Evolutionary conservation across 345 rosid genomes (phyloP), one percentile per base, ranked within the genome.

Genomic region (Moringa oleifera): DNA sequence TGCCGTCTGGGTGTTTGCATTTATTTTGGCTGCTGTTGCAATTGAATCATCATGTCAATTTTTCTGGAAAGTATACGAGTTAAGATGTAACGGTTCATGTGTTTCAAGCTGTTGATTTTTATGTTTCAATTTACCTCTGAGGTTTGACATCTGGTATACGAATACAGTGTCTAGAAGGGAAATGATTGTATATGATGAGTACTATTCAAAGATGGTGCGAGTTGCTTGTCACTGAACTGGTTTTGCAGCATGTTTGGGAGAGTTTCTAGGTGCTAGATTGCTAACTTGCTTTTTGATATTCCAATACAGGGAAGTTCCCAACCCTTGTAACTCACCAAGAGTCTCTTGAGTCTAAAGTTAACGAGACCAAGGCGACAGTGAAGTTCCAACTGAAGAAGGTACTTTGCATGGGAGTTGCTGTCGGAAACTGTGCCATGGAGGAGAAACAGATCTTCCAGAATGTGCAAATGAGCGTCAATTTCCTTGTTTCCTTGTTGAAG

Each of bases 341-440:
- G 64, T 81, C 89, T 20, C 74, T 87, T 22, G 95, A 85, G 80
- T 17, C 83, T 6, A 87, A 87, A 71, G 95, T 87, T 61, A 87
- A 83, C 16, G 95, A 87, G 79, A 87, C 82, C 0, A 87, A 87
- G 74, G 95, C 91, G 23, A 87, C 78, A 0, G 85, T 87, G 57
- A 87, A 87, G 79, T 87, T 87, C 80, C 95, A 87, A 67, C 76
- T 85, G 61, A 87, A 87, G 79, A 87, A 83, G 76, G 95, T 85
- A 57, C 91, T 87, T 18, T 83, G 95, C 73, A 85, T 88, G 95
- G 95, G 95, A 33, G 95, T 88, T 0, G 95, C 91, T n/a, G 91
- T 85, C 0, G 95, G 91, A 1, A 88, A 88, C 36, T 67, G 72
- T 22, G 72, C 45, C 20, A 88, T 88, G 91, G 95, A 88, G 24